Percentiles rank a stretch among this genome's conserved stretches.
Evolutionary conservation across 139 green algal species (phyloP).

Genomic region (Haematococcus lacustris): DNA sequence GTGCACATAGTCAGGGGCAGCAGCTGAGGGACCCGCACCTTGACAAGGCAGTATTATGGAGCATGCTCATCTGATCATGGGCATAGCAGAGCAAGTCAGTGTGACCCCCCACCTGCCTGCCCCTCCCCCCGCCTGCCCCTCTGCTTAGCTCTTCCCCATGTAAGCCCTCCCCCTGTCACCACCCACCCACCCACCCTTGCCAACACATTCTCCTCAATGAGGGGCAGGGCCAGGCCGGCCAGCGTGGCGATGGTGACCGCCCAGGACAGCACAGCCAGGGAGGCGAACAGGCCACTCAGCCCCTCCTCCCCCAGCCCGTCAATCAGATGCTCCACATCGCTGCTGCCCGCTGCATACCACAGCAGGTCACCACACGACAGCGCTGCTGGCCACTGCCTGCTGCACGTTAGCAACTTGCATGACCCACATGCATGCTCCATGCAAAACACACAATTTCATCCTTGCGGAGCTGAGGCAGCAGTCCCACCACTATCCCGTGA

Average conservation of each 20-base stretch:
- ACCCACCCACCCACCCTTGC: constrained; percentile 1
- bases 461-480: too few relatives aligned
- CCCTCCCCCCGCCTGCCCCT: neutral
- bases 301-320: constrained; percentile 16
- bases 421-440: too few relatives aligned
- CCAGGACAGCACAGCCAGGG: constrained; percentile 9
- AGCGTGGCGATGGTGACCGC: constrained; percentile 3
- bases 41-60: neutral
- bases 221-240: neutral
- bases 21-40: neutral
- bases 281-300: constrained; percentile 8
- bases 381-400: neutral
- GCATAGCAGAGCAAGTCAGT: neutral
- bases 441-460: too few relatives aligned
- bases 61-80: neutral
- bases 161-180: neutral
- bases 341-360: constrained; percentile 7
- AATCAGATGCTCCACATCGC: constrained; percentile 23
- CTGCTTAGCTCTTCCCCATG: neutral
- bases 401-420: too few relatives aligned
- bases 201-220: constrained; percentile 3
- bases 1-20: neutral
- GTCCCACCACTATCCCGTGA: too few relatives aligned
- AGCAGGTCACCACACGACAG: neutral
- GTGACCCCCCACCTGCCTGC: neutral